phyloP scores from a whole-genome alignment of 257 asterid species.

The Eustoma russellianum region DNA sequence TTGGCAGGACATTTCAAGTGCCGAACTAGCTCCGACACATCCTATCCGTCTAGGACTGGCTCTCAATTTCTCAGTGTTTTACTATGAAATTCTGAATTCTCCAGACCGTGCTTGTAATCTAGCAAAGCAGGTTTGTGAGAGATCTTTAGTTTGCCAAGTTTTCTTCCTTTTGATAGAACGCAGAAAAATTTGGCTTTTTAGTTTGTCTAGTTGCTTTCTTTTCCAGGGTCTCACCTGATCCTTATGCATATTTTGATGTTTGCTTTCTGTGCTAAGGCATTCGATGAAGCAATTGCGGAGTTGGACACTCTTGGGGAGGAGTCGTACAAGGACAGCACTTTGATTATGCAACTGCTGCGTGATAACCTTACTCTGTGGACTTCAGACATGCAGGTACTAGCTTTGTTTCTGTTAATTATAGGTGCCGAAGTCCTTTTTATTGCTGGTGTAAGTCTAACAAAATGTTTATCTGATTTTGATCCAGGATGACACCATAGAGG shows the following conservation, averaged over 20 bases:
- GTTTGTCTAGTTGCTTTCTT: no score
- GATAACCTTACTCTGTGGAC: conserved; percentile 94
- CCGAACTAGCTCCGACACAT: conserved; percentile 80
- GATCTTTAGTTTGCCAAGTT: no score
- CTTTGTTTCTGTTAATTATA: background rate
- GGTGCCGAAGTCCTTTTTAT: background rate
- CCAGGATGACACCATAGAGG: conserved; percentile 78
- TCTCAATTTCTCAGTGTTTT: conserved; percentile 83
- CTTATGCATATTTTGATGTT: background rate
- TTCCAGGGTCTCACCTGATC: background rate
- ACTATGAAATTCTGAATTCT: conserved; percentile 74
- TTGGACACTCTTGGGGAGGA: conserved; percentile 92
- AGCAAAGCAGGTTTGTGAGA: conserved; percentile 62
- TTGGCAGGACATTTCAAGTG: conserved; percentile 61
- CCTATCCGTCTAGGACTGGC: conserved; percentile 85
- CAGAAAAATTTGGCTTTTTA: background rate
- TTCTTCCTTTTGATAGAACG: no score
- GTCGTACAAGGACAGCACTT: conserved; percentile 91
- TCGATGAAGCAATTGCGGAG: conserved; percentile 90
- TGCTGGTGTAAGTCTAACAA: background rate
- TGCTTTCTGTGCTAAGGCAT: conserved; percentile 39
- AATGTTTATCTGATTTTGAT: conserved; percentile 10
- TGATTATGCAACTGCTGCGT: conserved; percentile 94
- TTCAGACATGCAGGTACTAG: conserved; percentile 74
- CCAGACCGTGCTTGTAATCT: conserved; percentile 84